phyloP scores from a whole-genome alignment of 441 rosid species.

The Theobroma grandiflorum region DNA sequence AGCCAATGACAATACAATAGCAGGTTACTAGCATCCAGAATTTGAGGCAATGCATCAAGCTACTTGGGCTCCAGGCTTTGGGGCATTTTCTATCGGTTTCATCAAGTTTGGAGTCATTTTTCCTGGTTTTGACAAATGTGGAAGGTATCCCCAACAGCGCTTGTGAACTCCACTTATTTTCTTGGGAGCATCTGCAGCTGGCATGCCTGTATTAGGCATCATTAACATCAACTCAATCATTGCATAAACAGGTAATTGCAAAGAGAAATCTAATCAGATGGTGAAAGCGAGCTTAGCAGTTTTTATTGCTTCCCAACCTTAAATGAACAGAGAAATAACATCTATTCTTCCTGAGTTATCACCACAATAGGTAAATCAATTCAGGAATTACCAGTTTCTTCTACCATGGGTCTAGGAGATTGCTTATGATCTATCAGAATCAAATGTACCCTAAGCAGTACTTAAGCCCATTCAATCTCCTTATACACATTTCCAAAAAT shows the following conservation, averaged over 20 bases:
- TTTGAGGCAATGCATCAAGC: constrained; percentile 47
- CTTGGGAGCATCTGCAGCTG: constrained; percentile 74
- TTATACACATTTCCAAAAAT: neutral
- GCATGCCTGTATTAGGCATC: constrained; percentile 56
- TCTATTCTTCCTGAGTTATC: neutral
- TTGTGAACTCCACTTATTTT: constrained; percentile 94
- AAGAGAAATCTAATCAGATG: constrained; percentile 10
- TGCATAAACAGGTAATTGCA: neutral
- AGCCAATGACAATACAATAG: neutral
- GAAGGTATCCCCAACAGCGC: constrained; percentile 93
- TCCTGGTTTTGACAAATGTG: constrained; percentile 47
- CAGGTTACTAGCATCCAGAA: neutral
- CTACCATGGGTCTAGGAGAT: neutral
- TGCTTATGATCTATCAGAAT: neutral
- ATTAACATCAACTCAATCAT: constrained; percentile 23
- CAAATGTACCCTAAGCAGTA: neutral
- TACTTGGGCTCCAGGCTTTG: constrained; percentile 51
- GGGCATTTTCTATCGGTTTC: constrained; percentile 45
- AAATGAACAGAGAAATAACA: neutral
- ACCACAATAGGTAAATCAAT: neutral
- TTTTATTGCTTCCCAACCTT: neutral
- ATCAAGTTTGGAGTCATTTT: constrained; percentile 31
- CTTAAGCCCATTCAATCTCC: neutral
- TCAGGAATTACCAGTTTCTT: neutral
- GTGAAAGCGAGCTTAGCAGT: neutral